A percentile compares a stretch with the other conserved stretches of the same genome.
Evolutionary conservation across 768 basidiomycete genomes (phyloP).

Genomic region (Pleurotus sapidus): DNA sequence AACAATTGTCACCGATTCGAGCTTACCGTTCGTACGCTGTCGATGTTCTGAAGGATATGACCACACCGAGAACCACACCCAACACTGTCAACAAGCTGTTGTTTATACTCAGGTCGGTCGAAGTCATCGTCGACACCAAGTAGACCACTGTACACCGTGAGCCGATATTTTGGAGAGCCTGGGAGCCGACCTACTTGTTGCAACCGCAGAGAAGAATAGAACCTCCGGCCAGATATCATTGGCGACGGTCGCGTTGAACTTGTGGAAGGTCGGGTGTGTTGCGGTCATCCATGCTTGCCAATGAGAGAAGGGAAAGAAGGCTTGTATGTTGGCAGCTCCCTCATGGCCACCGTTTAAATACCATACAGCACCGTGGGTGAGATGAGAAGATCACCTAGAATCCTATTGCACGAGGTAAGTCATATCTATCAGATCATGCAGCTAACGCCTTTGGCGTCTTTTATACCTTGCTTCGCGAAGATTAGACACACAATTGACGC

Average conservation of each 20-base stretch:
- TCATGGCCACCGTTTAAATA: no score
- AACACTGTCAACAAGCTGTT: slow-evolving; percentile 63
- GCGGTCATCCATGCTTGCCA: slow-evolving; percentile 34
- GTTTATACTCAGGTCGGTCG: slow-evolving; percentile 45
- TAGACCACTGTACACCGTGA: slow-evolving; percentile 47
- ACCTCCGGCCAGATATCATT: slow-evolving; percentile 69
- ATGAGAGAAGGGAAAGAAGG: no score
- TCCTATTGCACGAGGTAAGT: no score
- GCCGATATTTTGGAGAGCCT: neutral
- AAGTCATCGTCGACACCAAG: slow-evolving; percentile 47
- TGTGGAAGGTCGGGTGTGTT: slow-evolving; percentile 49
- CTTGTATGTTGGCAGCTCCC: no score
- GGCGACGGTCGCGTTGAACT: slow-evolving; percentile 55
- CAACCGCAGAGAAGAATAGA: slow-evolving; percentile 55
- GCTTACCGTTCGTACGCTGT: slow-evolving; percentile 64
- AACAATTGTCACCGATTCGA: neutral
- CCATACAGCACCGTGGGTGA: no score
- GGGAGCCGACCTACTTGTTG: slow-evolving; percentile 41
- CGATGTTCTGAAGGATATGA: slow-evolving; percentile 71
- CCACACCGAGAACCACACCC: slow-evolving; percentile 70
- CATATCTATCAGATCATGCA: no score
- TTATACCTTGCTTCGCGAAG: no score
- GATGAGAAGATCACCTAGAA: no score
- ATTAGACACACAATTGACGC: no score
- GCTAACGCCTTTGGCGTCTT: no score